These are phyloP conservation scores for Beauveria brongniartii DNA, from an alignment of 2,329 filamentous ascomycete species.

Conservation along the genomic window DNA sequence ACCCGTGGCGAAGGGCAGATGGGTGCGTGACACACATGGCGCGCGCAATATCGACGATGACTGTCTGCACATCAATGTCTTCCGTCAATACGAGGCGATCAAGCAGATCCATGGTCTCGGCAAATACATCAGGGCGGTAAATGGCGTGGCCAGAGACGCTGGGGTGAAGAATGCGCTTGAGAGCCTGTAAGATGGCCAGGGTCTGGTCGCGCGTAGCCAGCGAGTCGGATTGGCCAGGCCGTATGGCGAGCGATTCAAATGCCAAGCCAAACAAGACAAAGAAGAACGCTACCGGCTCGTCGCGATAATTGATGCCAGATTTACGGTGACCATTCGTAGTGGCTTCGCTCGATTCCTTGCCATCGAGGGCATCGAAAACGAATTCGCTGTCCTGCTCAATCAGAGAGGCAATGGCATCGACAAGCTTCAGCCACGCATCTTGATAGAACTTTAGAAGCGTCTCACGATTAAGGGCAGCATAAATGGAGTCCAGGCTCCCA, in stretches of 20 bases:
- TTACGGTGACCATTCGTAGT: constrained; percentile 46
- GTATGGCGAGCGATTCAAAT: constrained; percentile 87
- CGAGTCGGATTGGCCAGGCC: constrained; percentile 43
- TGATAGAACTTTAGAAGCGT: constrained; percentile 94
- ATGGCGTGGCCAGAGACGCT: constrained; percentile 94
- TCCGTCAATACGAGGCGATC: constrained; percentile 90
- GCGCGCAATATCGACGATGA: constrained; percentile 89
- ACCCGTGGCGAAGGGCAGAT: constrained; percentile 55
- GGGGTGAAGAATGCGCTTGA: constrained; percentile 91
- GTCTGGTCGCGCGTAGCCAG: constrained; percentile 70
- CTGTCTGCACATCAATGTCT: constrained; percentile 75
- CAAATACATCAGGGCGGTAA: constrained; percentile 91
- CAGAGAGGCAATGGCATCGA: constrained; percentile 92
- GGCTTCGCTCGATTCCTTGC: constrained; percentile 54
- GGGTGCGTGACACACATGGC: constrained; percentile 87
- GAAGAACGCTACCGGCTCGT: constrained; percentile 97
- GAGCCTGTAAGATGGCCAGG: constrained; percentile 77
- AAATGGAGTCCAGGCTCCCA: constrained; percentile 85
- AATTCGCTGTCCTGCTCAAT: constrained; percentile 98
- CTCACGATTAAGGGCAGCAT: constrained; percentile 88
- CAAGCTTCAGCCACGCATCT: constrained; percentile 90
- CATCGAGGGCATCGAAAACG: constrained; percentile 92
- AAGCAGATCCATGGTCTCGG: constrained; percentile 92
- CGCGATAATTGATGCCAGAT: constrained; percentile 90
- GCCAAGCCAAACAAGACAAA: constrained; percentile 95